phyloP scores from a whole-genome alignment of 1,284 basidiomycete species.

The Meripilus lineatus region DNA sequence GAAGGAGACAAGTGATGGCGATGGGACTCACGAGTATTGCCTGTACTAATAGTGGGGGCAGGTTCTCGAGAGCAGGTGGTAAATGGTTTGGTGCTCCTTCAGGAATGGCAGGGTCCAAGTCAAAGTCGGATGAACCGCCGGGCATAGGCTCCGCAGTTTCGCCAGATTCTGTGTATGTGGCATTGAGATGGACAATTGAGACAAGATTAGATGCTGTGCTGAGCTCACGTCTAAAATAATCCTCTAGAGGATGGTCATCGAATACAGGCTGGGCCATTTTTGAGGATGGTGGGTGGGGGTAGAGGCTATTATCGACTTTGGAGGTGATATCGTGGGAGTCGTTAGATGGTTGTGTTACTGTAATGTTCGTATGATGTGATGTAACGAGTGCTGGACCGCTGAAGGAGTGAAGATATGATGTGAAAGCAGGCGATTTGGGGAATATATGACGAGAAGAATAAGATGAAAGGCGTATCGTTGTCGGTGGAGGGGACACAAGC shows the following conservation, averaged over 20 bases:
- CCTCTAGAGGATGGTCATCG: slow-evolving; percentile 70
- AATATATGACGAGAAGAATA: too few relatives aligned
- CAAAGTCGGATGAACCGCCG: slow-evolving; percentile 11
- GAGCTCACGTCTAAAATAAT: slow-evolving; percentile 62
- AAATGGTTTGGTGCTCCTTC: neutral
- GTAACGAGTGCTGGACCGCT: too few relatives aligned
- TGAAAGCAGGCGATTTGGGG: too few relatives aligned
- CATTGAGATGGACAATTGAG: slow-evolving; percentile 5
- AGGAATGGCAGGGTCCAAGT: neutral
- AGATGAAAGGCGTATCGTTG: too few relatives aligned
- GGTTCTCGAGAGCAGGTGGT: neutral
- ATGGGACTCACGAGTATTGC: neutral
- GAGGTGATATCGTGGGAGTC: neutral
- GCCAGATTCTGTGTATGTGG: slow-evolving; percentile 52
- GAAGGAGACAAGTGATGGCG: neutral
- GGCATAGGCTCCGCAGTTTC: slow-evolving; percentile 34
- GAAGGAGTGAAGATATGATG: too few relatives aligned
- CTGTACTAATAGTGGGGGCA: neutral
- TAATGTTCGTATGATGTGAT: too few relatives aligned
- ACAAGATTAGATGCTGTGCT: neutral
- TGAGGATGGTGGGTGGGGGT: neutral
- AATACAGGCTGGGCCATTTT: slow-evolving; percentile 75
- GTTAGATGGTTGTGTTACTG: too few relatives aligned
- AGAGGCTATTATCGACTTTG: neutral
- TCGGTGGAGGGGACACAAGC: too few relatives aligned